phyloP scores from a whole-genome alignment of 2,329 filamentous ascomycete species.

The Penicillium corylophilum region DNA sequence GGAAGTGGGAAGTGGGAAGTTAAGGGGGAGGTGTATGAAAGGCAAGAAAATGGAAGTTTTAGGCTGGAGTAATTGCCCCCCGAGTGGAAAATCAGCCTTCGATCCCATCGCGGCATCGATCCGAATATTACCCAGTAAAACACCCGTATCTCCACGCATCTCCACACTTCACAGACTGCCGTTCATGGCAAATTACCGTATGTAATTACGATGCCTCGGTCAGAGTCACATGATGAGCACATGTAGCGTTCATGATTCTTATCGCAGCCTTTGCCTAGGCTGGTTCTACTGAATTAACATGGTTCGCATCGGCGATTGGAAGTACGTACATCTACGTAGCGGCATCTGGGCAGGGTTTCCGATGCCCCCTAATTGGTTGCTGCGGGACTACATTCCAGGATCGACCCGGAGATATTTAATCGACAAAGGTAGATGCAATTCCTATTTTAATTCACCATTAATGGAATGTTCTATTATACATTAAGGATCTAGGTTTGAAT shows the following conservation, averaged over 20 bases:
- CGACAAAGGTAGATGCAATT: neutral
- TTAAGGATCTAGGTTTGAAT: too few species aligned
- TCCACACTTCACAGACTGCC: conserved; percentile 3
- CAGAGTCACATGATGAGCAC: conserved; percentile 8
- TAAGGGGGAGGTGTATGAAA: neutral
- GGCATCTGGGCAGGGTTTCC: neutral
- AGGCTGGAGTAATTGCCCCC: conserved; percentile 7
- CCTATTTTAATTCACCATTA: neutral
- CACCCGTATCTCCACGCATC: conserved; percentile 21
- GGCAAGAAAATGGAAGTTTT: neutral
- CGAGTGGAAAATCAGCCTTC: neutral
- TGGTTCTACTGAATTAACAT: neutral
- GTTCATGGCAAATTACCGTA: conserved; percentile 15
- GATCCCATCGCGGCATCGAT: conserved; percentile 1
- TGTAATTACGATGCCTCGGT: conserved; percentile 8
- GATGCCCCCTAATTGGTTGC: neutral
- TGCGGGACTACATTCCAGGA: neutral
- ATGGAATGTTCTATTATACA: neutral
- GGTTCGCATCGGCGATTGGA: neutral
- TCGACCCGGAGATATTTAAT: neutral
- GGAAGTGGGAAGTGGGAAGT: neutral
- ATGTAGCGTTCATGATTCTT: conserved; percentile 4
- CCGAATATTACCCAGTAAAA: conserved; percentile 25
- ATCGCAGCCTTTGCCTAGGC: neutral
- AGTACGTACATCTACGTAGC: neutral